Conservation (phyloP, 2,329 filamentous ascomycete genomes). For the Cladosporium sp. region DNA sequence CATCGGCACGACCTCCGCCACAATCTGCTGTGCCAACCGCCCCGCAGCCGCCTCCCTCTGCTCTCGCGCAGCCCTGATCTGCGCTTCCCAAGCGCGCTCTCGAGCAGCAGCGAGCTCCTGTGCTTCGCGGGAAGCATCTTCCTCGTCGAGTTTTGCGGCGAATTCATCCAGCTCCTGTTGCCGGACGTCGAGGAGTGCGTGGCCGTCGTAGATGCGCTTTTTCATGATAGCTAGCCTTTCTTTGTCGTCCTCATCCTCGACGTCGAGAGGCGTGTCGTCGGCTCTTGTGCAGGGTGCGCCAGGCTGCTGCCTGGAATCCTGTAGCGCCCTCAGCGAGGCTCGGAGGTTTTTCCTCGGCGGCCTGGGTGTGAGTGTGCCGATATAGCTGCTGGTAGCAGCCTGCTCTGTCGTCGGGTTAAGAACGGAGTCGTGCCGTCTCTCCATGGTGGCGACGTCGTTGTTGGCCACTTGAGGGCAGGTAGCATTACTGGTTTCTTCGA, state of each 20-base stretch:
- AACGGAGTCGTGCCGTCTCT: neutral
- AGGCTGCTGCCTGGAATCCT: neutral
- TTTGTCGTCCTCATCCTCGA: no score
- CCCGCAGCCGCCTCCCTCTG: neutral
- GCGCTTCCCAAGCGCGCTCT: neutral
- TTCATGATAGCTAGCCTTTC: neutral
- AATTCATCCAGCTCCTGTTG: neutral
- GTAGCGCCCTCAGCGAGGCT: neutral
- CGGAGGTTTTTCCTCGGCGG: neutral
- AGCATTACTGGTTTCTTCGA: neutral
- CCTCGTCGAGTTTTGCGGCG: neutral
- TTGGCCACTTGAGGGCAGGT: neutral
- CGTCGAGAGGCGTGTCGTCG: neutral
- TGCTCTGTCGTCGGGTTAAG: neutral
- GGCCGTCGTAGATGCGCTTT: neutral
- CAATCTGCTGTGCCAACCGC: neutral
- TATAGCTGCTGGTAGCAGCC: neutral
- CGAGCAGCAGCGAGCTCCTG: neutral
- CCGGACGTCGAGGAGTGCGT: neutral
- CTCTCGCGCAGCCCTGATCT: neutral
- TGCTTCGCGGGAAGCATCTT: neutral
- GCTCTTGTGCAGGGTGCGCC: neutral
- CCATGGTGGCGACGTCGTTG: neutral
- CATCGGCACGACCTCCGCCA: conserved; percentile 7
- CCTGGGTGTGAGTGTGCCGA: neutral